phyloP scores from a whole-genome alignment of 78 protist genomes.

The Dictyostelium firmibasis region DNA sequence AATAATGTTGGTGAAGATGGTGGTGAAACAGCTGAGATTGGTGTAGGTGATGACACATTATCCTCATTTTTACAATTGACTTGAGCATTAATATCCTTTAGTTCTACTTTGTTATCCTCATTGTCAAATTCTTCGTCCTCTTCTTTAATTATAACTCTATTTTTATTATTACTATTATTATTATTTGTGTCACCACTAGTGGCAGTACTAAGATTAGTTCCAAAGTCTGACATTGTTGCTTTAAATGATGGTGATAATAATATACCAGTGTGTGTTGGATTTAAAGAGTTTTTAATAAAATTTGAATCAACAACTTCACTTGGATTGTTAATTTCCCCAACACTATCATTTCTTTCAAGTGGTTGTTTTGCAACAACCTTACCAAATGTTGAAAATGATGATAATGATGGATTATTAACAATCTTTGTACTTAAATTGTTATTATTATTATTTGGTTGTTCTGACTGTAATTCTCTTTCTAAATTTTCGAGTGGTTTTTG shows the following conservation, averaged over 20 bases:
- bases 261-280: not conserved
- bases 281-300: not conserved
- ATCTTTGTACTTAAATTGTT: not conserved
- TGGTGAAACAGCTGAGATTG: not conserved
- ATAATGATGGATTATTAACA: not conserved
- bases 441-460: not conserved
- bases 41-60: too few species aligned
- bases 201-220: not conserved
- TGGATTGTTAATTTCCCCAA: not conserved
- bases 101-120: not conserved
- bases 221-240: not conserved
- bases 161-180: too few species aligned
- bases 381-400: not conserved
- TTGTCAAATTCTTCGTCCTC: not conserved
- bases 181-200: too few species aligned
- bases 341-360: not conserved
- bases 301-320: not conserved
- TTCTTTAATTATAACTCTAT: too few species aligned
- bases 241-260: not conserved
- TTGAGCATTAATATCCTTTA: not conserved
- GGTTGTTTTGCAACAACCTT: not conserved
- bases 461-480: not conserved
- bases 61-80: not conserved
- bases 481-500: not conserved
- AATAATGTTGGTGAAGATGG: not conserved